Evolutionary conservation across 2,329 filamentous ascomycete species (phyloP).

Genomic region (Penicillium sp.): DNA sequence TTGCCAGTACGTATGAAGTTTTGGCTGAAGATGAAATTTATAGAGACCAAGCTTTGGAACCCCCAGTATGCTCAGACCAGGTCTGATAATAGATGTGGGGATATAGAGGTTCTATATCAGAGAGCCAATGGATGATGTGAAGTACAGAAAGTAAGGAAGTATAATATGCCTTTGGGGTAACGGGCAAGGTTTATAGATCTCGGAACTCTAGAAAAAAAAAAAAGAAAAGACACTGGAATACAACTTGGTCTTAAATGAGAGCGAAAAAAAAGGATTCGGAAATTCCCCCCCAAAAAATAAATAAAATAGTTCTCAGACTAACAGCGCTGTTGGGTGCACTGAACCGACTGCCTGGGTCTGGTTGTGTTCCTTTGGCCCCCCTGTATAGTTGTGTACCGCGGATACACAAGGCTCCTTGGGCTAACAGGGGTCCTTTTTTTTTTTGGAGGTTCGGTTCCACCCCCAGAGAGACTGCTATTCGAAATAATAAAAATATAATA

Average conservation of each 20-base stretch:
- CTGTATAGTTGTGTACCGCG: slow-evolving; percentile 28
- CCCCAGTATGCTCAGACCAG: not conserved
- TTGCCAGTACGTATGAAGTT: not conserved
- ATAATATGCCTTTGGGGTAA: not conserved
- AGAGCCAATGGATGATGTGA: slow-evolving; percentile 3
- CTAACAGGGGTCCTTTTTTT: slow-evolving; percentile 15
- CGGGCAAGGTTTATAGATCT: slow-evolving; percentile 24
- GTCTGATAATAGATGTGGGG: slow-evolving; percentile 1
- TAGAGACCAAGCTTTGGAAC: not conserved
- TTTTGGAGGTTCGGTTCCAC: slow-evolving; percentile 16
- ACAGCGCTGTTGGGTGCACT: slow-evolving; percentile 25
- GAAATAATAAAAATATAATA: not conserved
- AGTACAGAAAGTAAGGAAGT: slow-evolving; percentile 8
- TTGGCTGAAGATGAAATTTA: not conserved
- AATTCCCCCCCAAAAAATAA: not conserved
- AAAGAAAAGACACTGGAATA: slow-evolving; percentile 22
- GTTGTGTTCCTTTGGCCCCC: slow-evolving; percentile 27
- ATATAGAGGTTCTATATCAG: slow-evolving; percentile 4
- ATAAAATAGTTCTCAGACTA: slow-evolving; percentile 18
- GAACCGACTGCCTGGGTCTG: slow-evolving; percentile 21
- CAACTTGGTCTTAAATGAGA: slow-evolving; percentile 22
- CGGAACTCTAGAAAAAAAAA: slow-evolving; percentile 6
- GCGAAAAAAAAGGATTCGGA: slow-evolving; percentile 5
- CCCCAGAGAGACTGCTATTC: slow-evolving; percentile 17
- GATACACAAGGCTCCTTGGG: slow-evolving; percentile 24